Percentiles rank a stretch among this genome's conserved stretches.
Evolutionary conservation across 305 asterid species (phyloP).

Genomic region (Andrographis paniculata): DNA sequence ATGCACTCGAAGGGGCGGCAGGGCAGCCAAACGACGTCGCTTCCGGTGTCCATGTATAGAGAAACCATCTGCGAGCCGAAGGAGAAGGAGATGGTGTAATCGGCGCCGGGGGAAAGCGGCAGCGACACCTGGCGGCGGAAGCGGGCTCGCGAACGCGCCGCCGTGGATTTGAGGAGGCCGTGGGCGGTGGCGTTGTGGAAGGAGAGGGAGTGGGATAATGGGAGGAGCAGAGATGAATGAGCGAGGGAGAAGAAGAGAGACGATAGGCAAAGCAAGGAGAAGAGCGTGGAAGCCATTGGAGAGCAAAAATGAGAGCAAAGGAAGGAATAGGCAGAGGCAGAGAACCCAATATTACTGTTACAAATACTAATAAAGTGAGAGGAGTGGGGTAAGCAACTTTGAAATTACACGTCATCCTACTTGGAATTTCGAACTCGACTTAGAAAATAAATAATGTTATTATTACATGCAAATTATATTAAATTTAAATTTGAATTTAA

Average conservation of each 20-base stretch:
- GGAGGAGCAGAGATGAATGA: conserved; percentile 32
- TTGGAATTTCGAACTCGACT: no score
- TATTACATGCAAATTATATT: no score
- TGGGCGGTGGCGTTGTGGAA: conserved; percentile 38
- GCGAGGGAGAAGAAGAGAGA: not conserved
- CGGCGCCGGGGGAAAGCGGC: conserved; percentile 77
- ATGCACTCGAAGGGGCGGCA: conserved; percentile 83
- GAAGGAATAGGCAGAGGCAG: no score
- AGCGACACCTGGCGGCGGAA: conserved; percentile 66
- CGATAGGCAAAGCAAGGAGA: no score
- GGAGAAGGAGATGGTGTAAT: conserved; percentile 70
- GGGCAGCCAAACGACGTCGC: conserved; percentile 95
- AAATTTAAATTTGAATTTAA: no score
- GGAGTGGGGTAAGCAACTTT: no score
- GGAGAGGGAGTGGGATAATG: conserved; percentile 54
- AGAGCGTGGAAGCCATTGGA: no score
- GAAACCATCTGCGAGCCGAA: conserved; percentile 60
- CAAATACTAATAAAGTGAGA: no score
- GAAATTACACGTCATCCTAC: no score
- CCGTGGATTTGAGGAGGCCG: conserved; percentile 65
- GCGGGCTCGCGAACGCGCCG: conserved; percentile 57
- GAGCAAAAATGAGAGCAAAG: no score
- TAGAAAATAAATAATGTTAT: no score
- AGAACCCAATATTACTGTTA: no score
- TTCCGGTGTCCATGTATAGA: conserved; percentile 88